Percentiles rank a stretch among this genome's conserved stretches.
Evolutionary conservation across 2,329 filamentous ascomycete genomes (phyloP).

Genomic region (Parasarocladium wereldwijsianum): DNA sequence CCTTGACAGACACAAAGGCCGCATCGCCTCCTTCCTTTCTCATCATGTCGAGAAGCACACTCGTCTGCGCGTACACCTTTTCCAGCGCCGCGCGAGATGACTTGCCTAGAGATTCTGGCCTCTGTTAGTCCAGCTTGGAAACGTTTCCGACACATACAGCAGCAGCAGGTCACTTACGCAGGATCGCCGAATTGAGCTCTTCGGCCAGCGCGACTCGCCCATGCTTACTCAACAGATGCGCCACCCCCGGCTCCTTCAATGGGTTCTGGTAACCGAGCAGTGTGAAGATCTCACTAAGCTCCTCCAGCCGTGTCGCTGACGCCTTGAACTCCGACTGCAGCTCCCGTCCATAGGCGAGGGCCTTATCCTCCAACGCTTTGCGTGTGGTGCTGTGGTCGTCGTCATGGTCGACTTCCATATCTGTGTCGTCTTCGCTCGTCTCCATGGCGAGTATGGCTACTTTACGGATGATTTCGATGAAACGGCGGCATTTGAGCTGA

Average conservation of each 20-base stretch:
- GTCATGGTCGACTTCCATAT: slow-evolving; percentile 1
- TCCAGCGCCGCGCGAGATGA: slow-evolving; percentile 78
- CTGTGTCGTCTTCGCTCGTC: neutral
- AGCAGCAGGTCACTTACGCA: slow-evolving; percentile 44
- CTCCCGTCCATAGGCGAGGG: slow-evolving; percentile 65
- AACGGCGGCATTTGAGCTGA: slow-evolving; percentile 75
- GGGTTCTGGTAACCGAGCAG: slow-evolving; percentile 79
- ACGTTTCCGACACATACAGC: neutral
- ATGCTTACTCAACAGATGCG: slow-evolving; percentile 60
- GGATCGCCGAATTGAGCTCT: slow-evolving; percentile 83
- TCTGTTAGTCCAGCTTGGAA: slow-evolving; percentile 9
- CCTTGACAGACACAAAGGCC: slow-evolving; percentile 57
- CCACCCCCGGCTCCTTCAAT: slow-evolving; percentile 56
- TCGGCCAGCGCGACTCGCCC: slow-evolving; percentile 73
- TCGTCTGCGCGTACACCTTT: slow-evolving; percentile 72
- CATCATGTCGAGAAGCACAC: slow-evolving; percentile 70
- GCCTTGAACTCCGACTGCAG: slow-evolving; percentile 70
- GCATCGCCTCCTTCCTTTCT: slow-evolving; percentile 66
- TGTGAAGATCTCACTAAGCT: slow-evolving; percentile 74
- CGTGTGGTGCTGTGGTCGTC: slow-evolving; percentile 6
- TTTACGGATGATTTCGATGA: slow-evolving; percentile 82
- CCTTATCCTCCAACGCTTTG: slow-evolving; percentile 44
- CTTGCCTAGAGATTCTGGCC: slow-evolving; percentile 72
- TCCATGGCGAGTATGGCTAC: slow-evolving; percentile 36
- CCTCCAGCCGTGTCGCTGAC: slow-evolving; percentile 49